Evolutionary conservation across 208 protist species (phyloP), one percentile per base, ranked within the genome.

Genomic region (Leishmania tropica): DNA sequence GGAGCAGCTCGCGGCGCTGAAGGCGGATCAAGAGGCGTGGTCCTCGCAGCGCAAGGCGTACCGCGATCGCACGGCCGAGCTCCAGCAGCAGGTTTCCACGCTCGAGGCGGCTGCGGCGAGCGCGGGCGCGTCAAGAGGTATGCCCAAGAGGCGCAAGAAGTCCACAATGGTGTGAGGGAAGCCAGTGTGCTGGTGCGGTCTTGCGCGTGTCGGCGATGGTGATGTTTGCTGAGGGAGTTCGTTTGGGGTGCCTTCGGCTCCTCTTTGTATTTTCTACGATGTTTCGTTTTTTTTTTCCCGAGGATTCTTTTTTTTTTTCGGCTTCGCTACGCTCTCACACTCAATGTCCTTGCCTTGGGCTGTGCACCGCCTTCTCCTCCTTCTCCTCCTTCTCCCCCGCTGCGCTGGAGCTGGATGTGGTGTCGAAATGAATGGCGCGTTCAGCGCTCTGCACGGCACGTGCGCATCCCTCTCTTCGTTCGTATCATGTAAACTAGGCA

Each of bases 21-120:
- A 92, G 80, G 85, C 84, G 78, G 92, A 95, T n/a, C 79, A 85
- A 78, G 77, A 82, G 54, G 81, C 87, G n/a, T 96, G 92, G 93
- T 62, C 79, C 8, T 68, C 78, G 37, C 93, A 96, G 90, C 86
- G 90, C 11, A 89, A 89, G 76, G 87, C 90, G 87, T 94, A 95
- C 84, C 76, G 83, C 28, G 77, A 85, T 68, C 73, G 92, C 47
- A 85, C 89, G 19, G 80, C 87, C 2, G 86, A 89, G 67, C 45
- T 89, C 74, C 79, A 93, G 81, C 76, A 77, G 21, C 77, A 78
- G 15, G 71, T 96, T 28, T 80, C 85, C n/a, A 82, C 81, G 74
- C 81, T 96, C 28, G 79, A 92, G 83, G 88, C 88, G 37, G 84
- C 82, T 56, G 71, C 58, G 11, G 65, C 71, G 28, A 58, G 75